phyloP scores from a whole-genome alignment of 805 yeast genomes.

The Teunomyces aglyptinius region DNA sequence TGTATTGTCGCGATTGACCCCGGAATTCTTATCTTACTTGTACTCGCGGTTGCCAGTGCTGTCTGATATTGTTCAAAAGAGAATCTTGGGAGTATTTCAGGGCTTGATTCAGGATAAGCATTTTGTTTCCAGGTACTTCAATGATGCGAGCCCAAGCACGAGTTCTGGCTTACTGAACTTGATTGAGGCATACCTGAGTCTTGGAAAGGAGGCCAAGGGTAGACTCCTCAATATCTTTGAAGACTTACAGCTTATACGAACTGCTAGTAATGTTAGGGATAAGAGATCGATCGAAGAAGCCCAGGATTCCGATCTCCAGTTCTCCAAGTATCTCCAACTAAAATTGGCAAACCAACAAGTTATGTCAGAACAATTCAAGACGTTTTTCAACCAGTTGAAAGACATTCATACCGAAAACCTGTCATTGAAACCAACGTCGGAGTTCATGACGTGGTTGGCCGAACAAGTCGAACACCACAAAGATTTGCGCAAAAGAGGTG shows the following conservation, averaged over 20 bases:
- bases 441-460: constrained; percentile 65
- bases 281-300: constrained; percentile 17
- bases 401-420: constrained; percentile 31
- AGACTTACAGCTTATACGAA: constrained; percentile 32
- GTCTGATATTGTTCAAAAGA: constrained; percentile 40
- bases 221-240: constrained; percentile 47
- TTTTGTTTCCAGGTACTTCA: constrained; percentile 32
- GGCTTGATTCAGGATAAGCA: constrained; percentile 37
- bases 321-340: constrained; percentile 38
- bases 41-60: constrained; percentile 18
- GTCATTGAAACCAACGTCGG: constrained; percentile 27
- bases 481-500: constrained; percentile 25
- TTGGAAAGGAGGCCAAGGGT: constrained; percentile 29
- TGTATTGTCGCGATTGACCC: constrained; percentile 23
- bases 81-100: constrained; percentile 52
- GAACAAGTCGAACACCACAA: constrained; percentile 34
- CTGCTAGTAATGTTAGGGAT: constrained; percentile 9
- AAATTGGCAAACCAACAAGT: constrained; percentile 23
- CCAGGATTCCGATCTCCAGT: constrained; percentile 22
- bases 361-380: constrained; percentile 7
- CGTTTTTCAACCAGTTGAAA: constrained; percentile 21
- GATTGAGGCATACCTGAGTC: constrained; percentile 24
- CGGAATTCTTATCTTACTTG: constrained; percentile 17
- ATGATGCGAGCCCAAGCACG: constrained; percentile 8
- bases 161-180: constrained; percentile 23